These are phyloP conservation scores for Tricholoma bakamatsutake DNA, from an alignment of 768 basidiomycete genomes.

Conservation along the genomic window DNA sequence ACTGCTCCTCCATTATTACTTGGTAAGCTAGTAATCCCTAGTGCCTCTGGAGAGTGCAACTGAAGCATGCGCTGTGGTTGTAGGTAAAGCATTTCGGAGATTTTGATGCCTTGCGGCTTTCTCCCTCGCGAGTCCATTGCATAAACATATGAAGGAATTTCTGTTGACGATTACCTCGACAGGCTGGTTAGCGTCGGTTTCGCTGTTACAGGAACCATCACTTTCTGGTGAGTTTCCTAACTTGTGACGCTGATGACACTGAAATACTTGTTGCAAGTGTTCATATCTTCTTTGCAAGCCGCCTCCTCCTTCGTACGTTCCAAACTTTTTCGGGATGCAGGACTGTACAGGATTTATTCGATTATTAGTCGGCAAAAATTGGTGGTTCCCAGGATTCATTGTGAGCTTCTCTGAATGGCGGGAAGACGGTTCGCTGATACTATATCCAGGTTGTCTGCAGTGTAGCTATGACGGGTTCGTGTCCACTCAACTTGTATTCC, in stretches of 20 bases:
- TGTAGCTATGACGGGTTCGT: background rate
- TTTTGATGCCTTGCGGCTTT: background rate
- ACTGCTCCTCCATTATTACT: conserved; percentile 9
- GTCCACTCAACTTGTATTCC: background rate
- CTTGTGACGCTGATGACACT: background rate
- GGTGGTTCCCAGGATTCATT: background rate
- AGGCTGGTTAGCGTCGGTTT: background rate
- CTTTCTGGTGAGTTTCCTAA: background rate
- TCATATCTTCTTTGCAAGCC: conserved; percentile 1
- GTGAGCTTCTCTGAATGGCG: background rate
- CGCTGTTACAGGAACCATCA: background rate
- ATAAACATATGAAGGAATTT: background rate
- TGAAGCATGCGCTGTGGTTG: background rate
- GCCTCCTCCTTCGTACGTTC: background rate
- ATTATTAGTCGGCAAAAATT: background rate
- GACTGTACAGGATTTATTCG: background rate
- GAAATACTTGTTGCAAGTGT: background rate
- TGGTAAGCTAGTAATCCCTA: background rate
- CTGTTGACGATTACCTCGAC: background rate
- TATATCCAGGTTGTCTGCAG: background rate
- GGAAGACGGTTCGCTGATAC: background rate
- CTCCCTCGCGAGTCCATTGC: background rate
- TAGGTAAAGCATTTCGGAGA: background rate
- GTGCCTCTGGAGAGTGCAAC: background rate
- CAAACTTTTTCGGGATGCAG: too few relatives aligned